A percentile compares a stretch with the other conserved stretches of the same genome.
These are phyloP conservation scores for Straminergon stramineum DNA, from an alignment of 225 moss, liverwort and hornwort genomes.

Conservation along the genomic window DNA sequence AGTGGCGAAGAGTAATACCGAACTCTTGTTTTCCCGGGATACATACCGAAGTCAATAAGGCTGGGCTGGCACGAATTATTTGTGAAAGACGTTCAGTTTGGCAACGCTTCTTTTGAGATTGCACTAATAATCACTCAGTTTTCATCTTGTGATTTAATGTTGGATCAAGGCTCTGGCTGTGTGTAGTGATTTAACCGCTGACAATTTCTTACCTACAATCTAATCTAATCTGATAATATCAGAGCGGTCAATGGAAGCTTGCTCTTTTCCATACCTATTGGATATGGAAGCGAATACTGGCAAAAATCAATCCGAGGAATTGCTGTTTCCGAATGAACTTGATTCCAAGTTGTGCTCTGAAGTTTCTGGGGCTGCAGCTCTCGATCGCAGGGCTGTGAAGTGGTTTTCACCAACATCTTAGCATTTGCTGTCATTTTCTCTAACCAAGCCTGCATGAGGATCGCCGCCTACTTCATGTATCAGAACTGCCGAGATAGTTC, in stretches of 20 bases:
- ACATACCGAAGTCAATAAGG: not conserved
- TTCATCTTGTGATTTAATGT: not conserved
- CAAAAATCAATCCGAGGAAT: not conserved
- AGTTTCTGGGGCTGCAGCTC: not conserved
- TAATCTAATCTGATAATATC: not conserved
- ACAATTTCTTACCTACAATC: too few species aligned
- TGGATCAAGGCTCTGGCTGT: not conserved
- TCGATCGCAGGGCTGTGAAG: not conserved
- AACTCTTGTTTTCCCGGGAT: not conserved
- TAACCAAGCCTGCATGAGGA: not conserved
- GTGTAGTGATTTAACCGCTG: not conserved
- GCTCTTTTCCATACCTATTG: not conserved
- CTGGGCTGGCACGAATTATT: not conserved
- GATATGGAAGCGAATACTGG: not conserved
- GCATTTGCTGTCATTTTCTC: not conserved
- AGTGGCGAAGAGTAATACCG: not conserved
- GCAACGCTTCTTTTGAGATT: not conserved
- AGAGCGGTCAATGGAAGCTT: not conserved
- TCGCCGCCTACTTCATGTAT: too few species aligned
- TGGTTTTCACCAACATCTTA: not conserved
- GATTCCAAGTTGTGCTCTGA: not conserved
- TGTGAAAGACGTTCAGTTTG: not conserved
- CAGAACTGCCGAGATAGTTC: too few species aligned
- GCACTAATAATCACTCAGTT: not conserved
- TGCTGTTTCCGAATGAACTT: not conserved